A percentile compares a stretch with the other conserved stretches of the same genome.
Conservation (phyloP, 129 eudicot genomes). For the Silybum marianum region DNA sequence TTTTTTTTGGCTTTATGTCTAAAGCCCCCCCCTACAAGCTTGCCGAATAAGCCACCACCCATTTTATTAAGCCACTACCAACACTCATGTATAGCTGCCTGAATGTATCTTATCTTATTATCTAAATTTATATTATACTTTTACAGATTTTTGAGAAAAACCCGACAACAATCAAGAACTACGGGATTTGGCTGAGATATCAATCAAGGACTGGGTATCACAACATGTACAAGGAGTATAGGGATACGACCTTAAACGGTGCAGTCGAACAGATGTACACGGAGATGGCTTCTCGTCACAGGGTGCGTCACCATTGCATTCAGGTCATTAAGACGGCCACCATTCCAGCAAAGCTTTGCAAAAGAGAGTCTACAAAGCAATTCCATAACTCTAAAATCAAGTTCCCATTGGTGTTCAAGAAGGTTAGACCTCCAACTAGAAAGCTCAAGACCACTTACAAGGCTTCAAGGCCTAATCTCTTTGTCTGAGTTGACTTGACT, state of each 20-base stretch:
- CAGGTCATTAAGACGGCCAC: constrained; percentile 67
- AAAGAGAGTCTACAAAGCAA: constrained; percentile 58
- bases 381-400: constrained; percentile 55
- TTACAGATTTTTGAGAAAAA: constrained; percentile 61
- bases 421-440: constrained; percentile 59
- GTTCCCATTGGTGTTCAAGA: constrained; percentile 62
- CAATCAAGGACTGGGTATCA: constrained; percentile 45
- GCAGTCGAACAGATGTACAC: constrained; percentile 61
- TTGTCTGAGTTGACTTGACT: constrained; percentile 32
- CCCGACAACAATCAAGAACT: constrained; percentile 58
- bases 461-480: constrained; percentile 56
- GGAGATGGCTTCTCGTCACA: constrained; percentile 75
- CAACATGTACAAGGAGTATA: constrained; percentile 49
- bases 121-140: neutral
- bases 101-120: neutral
- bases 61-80: too few species aligned
- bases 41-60: too few species aligned
- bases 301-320: constrained; percentile 55
- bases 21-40: too few species aligned
- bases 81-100: neutral
- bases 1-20: too few species aligned
- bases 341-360: constrained; percentile 57
- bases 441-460: constrained; percentile 66
- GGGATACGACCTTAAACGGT: constrained; percentile 55
- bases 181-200: constrained; percentile 48